Base-by-base conservation (phyloP, 2,329 filamentous ascomycete genomes). In the Cladosporium phlei region DNA sequence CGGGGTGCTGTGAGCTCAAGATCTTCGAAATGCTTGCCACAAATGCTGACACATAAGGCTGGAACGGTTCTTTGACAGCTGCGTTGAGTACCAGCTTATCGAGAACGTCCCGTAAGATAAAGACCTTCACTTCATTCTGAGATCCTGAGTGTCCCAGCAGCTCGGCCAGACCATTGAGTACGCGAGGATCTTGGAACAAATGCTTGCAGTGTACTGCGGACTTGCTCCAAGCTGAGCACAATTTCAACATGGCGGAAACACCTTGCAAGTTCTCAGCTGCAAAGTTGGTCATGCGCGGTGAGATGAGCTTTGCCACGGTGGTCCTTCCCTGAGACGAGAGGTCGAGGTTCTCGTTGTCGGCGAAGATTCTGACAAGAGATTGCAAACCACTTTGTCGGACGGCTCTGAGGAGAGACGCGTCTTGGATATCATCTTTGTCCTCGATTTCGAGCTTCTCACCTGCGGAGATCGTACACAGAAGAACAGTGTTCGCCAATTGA, bases 191-290 rank as follows among this genome's bases (percentile, higher is more conserved):
- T 6, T 77, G 66, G 10, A 84, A 78, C 6, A 98, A 74, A 57
- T 93, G 87, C 5, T 82, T 61, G 1, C 83, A 82, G 1, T 82
- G 83, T 51, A 74, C 76, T 0, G 80, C 73, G 17, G 84, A 76
- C 48, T 78, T 77, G 3, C 88, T 83, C 86, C 91, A 95, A 1
- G 85, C 86, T 3, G 80, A 82, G 52, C 98, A 81, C 4, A 98
- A 73, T 52, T 84, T 83, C 51, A 96, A 76, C 30, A 89, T 78
- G 12, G 84, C 86, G 2, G 93, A 97, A 6, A 96, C 75, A 11
- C 88, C 88, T 62, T 98, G 90, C 0, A 88, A 86, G 33, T 88
- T 95, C 69, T 98, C 93, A 4, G 79, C 74, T 0, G 89, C 80
- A 45, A 98, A 79, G 48, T 86, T 87, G 2, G 84, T 78, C 14